phyloP scores from a whole-genome alignment of 768 basidiomycete genomes.

The Ramaria rubella region DNA sequence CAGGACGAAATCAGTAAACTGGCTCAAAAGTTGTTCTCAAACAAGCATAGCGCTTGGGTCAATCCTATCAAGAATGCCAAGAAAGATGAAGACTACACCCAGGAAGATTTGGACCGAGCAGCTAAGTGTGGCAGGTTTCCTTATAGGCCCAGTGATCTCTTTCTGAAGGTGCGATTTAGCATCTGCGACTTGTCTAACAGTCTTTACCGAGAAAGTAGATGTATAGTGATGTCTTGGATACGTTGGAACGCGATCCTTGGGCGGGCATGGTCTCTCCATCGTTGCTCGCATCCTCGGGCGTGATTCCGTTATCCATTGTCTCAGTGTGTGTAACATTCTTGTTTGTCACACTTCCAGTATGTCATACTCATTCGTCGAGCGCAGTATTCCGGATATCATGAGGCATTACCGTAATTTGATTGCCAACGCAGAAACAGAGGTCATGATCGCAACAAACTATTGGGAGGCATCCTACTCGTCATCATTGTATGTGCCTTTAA shows the following conservation, averaged over 20 bases:
- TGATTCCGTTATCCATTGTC: conserved; percentile 55
- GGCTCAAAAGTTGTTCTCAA: conserved; percentile 34
- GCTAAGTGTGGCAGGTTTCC: conserved; percentile 48
- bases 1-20: conserved; percentile 31
- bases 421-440: conserved; percentile 53
- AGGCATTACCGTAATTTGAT: conserved; percentile 60
- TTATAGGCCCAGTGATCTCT: conserved; percentile 48
- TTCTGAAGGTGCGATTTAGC: conserved; percentile 46
- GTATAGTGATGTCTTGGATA: conserved; percentile 54
- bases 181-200: neutral
- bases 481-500: conserved; percentile 27
- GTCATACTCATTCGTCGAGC: too few relatives aligned
- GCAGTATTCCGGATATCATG: conserved; percentile 68
- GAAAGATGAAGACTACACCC: conserved; percentile 23
- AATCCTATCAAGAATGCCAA: conserved; percentile 16
- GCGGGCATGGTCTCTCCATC: conserved; percentile 55
- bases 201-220: conserved; percentile 36
- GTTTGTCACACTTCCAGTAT: too few relatives aligned
- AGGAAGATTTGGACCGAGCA: conserved; percentile 40
- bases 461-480: conserved; percentile 47
- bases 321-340: conserved; percentile 35
- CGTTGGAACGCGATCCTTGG: conserved; percentile 48
- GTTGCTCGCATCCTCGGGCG: conserved; percentile 55
- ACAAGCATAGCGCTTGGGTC: conserved; percentile 24
- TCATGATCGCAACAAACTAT: conserved; percentile 64